Evolutionary conservation across 352 stramenopile genomes (phyloP), one percentile per base, ranked within the genome.

Genomic region (Phytophthora lateralis): DNA sequence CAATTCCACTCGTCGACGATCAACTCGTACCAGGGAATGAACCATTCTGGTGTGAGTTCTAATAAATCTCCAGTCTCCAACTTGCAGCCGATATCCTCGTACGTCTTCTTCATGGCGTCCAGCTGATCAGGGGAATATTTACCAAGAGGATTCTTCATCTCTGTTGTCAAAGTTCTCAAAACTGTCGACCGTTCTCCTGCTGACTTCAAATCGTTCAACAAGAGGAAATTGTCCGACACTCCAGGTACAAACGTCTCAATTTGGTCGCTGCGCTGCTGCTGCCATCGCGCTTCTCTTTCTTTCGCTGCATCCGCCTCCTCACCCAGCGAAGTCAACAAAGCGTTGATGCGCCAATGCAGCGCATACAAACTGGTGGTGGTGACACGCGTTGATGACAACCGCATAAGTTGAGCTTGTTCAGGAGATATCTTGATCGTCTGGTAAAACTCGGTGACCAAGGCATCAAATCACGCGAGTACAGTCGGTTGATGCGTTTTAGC

Each of bases 1-100:
- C 14, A 37, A 21, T 11, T 10, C 44, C 44, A 55, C 24, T 62
- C 35, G 6, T 62, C 55, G 24, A 55, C 12, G 15, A 62, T 18
- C 9, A 62, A 18, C 8, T 62, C 55, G 14, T 55, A 62, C 45
- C 44, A 62, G 3, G 53, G 53, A 30, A 61, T 54, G 12, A 61
- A 61, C 42, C 53, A 61, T 35, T 47, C 37, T 7, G 55, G 44
- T 30, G 27, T 34, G 15, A 62, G 17, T 17, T 46, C 26, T 2
- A 11, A 39, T 5, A 12, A 2, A 41, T 35, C 24, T 12, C 17
- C 35, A 20, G 12, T 24, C 11, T 30, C 9, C 1, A 45, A 1
- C 11, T 20, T 38, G 9, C 4, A 39, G 0, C 20, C 8, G 17
- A 61, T 41, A 0, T 45, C 30, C 15, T 29, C 4, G 32, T 32